Evolutionary conservation across 352 stramenopile genomes (phyloP).

Genomic region (Phytophthora citricola): DNA sequence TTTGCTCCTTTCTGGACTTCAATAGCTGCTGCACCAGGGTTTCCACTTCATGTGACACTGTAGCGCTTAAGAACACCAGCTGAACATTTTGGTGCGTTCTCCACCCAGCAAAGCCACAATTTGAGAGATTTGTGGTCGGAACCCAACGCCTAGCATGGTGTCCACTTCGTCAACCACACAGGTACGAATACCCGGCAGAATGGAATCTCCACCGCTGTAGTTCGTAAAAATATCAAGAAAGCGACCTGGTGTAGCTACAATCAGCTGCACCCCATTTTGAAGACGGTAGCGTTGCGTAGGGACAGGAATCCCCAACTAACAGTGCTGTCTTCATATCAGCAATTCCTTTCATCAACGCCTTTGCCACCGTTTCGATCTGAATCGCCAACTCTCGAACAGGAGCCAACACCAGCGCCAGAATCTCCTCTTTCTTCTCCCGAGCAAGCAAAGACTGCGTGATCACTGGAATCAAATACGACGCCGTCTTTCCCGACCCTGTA

Average conservation of each 20-base stretch:
- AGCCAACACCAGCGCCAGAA: constrained; percentile 56
- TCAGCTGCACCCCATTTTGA: constrained; percentile 58
- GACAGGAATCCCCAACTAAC: constrained; percentile 70
- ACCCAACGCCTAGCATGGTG: constrained; percentile 72
- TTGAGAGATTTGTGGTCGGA: constrained; percentile 53
- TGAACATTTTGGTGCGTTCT: constrained; percentile 28
- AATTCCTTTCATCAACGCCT: constrained; percentile 63
- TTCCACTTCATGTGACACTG: constrained; percentile 53
- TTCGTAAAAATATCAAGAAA: constrained; percentile 66
- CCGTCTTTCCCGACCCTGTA: constrained; percentile 79
- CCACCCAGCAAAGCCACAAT: constrained; percentile 48
- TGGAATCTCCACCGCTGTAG: constrained; percentile 29
- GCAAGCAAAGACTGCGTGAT: constrained; percentile 47
- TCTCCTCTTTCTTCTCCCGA: constrained; percentile 21
- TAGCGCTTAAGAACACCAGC: constrained; percentile 71
- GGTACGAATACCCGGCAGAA: constrained; percentile 25
- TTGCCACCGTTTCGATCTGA: constrained; percentile 73
- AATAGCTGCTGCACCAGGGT: constrained; percentile 44
- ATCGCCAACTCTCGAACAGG: constrained; percentile 78
- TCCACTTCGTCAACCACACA: constrained; percentile 84
- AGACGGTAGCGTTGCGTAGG: constrained; percentile 73
- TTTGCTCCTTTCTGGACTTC: constrained; percentile 9
- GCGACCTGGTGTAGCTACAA: constrained; percentile 71
- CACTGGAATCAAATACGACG: constrained; percentile 66
- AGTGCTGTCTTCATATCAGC: constrained; percentile 71